Evolutionary conservation across 169 alveolate genomes (phyloP), one percentile per base, ranked within the genome.

Genomic region (Plasmodium gonderi): DNA sequence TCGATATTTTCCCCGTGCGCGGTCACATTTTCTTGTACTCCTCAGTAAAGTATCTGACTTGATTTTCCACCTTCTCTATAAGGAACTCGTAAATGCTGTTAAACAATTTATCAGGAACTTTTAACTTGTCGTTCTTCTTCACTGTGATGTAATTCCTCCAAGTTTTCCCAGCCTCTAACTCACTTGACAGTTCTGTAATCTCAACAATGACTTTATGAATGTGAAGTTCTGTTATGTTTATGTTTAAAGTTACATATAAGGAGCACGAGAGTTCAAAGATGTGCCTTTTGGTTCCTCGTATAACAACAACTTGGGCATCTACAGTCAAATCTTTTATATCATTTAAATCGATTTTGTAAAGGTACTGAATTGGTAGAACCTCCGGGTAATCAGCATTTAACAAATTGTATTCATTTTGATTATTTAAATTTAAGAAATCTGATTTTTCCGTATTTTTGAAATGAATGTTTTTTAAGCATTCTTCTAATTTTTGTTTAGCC

Each of bases 251-350:
- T 14, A 95, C 51, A 68, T 94, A 75, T 26, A 95, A 69, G 38
- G 74, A 42, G 31, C 96, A 95, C 60, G 97, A 92, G 42, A 96
- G 95, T 72, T 96, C 98, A 79, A 96, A 96, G 79, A 96, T 91
- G 83, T 96, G 96, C 36, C 98, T 95, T 72, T 96, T 95, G 1
- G 98, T 95, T 8, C 97, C 98, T 36, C 98, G 42, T 64, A 96
- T 95, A 75, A 96, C 95, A 1, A 97, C 97, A 42, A 96, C 94
- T 68, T 96, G 96, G 2, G 98, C 98, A 51, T 96, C 98, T 20
- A 96, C 97, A 33, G 91, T 92, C 80, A 96, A 64, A 31, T 91
- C 94, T 6, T 95, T 97, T 42, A 96, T 91, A 20, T 95, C 95
- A 11, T 65, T 91, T 26, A 96, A 64, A n/a, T 80, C 76, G 23